phyloP scores from a whole-genome alignment of 2,329 filamentous ascomycete genomes.

The Colletotrichum magnum region DNA sequence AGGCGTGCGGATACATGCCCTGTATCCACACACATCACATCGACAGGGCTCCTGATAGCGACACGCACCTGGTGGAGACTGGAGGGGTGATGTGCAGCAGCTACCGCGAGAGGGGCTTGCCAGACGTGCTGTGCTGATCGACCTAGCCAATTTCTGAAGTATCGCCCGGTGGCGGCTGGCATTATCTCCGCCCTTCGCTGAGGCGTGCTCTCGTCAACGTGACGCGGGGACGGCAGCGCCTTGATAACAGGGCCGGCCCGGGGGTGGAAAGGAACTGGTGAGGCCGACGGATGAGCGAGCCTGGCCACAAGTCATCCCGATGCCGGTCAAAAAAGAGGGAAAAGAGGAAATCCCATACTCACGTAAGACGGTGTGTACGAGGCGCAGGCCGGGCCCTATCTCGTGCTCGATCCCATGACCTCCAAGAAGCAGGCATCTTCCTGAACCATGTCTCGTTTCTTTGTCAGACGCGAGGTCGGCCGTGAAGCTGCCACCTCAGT shows the following conservation, averaged over 20 bases:
- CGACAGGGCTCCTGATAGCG: constrained; percentile 35
- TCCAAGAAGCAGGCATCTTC: constrained; percentile 21
- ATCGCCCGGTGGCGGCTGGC: constrained; percentile 7
- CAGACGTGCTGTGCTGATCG: constrained; percentile 35
- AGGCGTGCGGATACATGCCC: not conserved
- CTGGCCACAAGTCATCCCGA: constrained; percentile 5
- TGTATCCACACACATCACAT: constrained; percentile 12
- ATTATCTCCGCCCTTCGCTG: constrained; percentile 25
- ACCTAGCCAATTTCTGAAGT: constrained; percentile 29
- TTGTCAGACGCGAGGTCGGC: constrained; percentile 15
- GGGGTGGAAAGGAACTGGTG: not conserved
- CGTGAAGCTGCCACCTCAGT: constrained; percentile 32
- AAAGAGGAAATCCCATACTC: constrained; percentile 34
- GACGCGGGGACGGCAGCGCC: constrained; percentile 21
- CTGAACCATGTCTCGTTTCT: constrained; percentile 25
- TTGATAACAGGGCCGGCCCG: constrained; percentile 17
- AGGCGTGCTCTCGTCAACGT: constrained; percentile 13
- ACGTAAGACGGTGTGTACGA: constrained; percentile 11
- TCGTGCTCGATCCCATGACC: constrained; percentile 32
- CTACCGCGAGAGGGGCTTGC: constrained; percentile 34
- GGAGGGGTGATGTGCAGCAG: constrained; percentile 40
- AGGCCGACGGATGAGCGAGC: constrained; percentile 2
- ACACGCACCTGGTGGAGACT: constrained; percentile 35
- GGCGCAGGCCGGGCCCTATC: constrained; percentile 29
- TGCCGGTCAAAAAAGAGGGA: constrained; percentile 21